A percentile compares a stretch with the other conserved stretches of the same genome.
These are phyloP conservation scores for Raddia distichophylla DNA, from an alignment of 176 grass and related monocot genomes.

Conservation along the genomic window DNA sequence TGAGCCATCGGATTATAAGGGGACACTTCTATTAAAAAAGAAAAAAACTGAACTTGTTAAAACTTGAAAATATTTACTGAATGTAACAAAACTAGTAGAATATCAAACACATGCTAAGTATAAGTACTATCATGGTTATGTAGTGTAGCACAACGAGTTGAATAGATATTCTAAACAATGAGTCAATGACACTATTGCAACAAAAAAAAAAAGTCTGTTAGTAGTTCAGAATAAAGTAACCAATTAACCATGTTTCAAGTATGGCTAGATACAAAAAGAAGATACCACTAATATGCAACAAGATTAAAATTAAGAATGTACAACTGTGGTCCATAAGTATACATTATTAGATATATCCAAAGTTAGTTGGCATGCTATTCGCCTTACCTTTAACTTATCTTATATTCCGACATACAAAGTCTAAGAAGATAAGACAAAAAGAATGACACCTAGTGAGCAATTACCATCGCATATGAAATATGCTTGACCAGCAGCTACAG, in stretches of 20 bases:
- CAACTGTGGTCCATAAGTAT: neutral
- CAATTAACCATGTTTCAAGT: neutral
- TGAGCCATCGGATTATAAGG: neutral
- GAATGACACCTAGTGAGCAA: conserved; percentile 42
- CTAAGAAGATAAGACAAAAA: neutral
- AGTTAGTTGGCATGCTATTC: neutral
- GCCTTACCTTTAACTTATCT: no score
- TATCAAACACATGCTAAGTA: neutral
- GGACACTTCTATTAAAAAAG: neutral
- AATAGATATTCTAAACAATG: neutral
- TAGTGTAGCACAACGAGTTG: neutral
- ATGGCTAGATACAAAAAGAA: neutral
- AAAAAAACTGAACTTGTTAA: conserved; percentile 23
- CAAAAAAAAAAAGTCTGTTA: neutral
- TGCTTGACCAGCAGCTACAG: conserved; percentile 77
- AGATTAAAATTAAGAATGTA: neutral
- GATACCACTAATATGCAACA: neutral
- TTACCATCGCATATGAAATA: conserved; percentile 99
- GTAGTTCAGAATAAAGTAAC: conserved; percentile 10
- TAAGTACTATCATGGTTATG: neutral
- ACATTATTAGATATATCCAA: neutral
- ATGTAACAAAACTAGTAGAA: neutral
- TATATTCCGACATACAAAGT: neutral
- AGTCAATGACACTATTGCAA: neutral
- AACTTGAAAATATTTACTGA: conserved; percentile 15